Percentiles rank a stretch among this genome's conserved stretches.
Evolutionary conservation across 1,284 basidiomycete genomes (phyloP).

Genomic region (Sporisorium reilianum): DNA sequence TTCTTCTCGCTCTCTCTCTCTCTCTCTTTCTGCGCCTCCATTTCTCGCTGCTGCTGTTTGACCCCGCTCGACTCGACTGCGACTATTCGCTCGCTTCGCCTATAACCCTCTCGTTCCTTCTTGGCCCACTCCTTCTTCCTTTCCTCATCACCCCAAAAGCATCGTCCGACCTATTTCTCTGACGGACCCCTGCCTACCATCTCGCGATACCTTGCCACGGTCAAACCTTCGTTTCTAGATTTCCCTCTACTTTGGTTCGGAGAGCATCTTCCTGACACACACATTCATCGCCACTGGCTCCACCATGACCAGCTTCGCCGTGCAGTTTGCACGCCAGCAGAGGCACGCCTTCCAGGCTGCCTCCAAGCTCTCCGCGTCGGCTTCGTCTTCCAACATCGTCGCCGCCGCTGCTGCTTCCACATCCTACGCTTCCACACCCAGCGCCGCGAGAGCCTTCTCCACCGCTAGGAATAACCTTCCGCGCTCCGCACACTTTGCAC

Average conservation of each 20-base stretch:
- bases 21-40: not conserved
- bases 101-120: not conserved
- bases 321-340: constrained; percentile 53
- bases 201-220: not conserved
- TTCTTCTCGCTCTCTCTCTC: constrained; percentile 1
- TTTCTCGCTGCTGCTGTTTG: not conserved
- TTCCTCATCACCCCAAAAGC: not conserved
- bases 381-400: constrained; percentile 32
- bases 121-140: not conserved
- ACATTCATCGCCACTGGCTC: too few relatives aligned
- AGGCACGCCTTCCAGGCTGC: constrained; percentile 49
- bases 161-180: not conserved
- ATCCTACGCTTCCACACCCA: constrained; percentile 32
- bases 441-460: constrained; percentile 42
- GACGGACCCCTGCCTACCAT: not conserved
- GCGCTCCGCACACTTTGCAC: constrained; percentile 32
- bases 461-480: constrained; percentile 48
- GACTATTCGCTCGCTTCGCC: too few relatives aligned
- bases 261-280: too few relatives aligned
- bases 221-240: not conserved
- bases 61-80: constrained; percentile 1
- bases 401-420: constrained; percentile 29
- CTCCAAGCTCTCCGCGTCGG: constrained; percentile 27
- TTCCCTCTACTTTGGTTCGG: too few relatives aligned
- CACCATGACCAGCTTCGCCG: constrained; percentile 52